A percentile compares a stretch with the other conserved stretches of the same genome.
Conservation (phyloP, 495 filamentous ascomycete species). For the Aspergillus baeticus region DNA sequence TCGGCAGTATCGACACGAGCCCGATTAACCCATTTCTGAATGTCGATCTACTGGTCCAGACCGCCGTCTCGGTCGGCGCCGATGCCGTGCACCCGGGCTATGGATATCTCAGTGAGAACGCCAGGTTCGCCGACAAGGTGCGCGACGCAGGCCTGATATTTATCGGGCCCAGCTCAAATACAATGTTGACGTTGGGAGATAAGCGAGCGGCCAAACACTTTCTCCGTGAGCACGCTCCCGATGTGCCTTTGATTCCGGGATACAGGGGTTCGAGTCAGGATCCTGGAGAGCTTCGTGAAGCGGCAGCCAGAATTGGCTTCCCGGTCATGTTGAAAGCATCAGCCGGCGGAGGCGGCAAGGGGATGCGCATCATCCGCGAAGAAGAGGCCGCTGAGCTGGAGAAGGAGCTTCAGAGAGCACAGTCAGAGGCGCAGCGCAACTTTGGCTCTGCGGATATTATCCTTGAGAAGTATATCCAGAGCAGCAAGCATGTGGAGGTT, state of each 20-base stretch:
- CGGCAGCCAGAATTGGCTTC: constrained; percentile 71
- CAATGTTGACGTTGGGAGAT: constrained; percentile 47
- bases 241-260: constrained; percentile 83
- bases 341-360: constrained; percentile 90
- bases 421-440: constrained; percentile 75
- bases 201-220: constrained; percentile 46
- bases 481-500: constrained; percentile 84
- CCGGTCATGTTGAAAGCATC: constrained; percentile 89
- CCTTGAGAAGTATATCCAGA: constrained; percentile 84
- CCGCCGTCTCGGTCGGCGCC: constrained; percentile 70
- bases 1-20: constrained; percentile 20
- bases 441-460: constrained; percentile 80
- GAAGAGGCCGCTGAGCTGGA: constrained; percentile 57
- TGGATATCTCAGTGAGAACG: constrained; percentile 56
- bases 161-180: constrained; percentile 48
- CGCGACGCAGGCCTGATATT: constrained; percentile 44
- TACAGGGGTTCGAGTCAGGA: constrained; percentile 76
- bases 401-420: constrained; percentile 68
- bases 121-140: constrained; percentile 45
- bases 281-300: constrained; percentile 54
- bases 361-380: constrained; percentile 74
- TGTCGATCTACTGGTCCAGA: constrained; percentile 72
- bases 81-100: constrained; percentile 60
- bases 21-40: constrained; percentile 65
- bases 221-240: constrained; percentile 47